Percentiles rank a stretch among this genome's conserved stretches.
Conservation (phyloP, 306 rosid genomes). For the Rosa lucieae region DNA sequence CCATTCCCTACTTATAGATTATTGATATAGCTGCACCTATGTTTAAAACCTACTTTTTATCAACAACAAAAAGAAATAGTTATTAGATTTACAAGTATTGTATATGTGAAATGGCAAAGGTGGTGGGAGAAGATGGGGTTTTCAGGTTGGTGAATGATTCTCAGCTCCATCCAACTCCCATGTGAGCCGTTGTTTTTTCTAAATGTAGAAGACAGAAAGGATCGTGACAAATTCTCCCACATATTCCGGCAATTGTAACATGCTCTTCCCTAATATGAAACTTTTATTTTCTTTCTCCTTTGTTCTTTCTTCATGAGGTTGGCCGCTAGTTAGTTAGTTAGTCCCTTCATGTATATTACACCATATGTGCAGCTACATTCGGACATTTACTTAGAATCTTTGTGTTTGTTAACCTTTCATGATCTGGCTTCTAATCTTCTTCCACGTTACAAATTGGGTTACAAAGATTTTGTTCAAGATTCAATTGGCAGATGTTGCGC, state of each 20-base stretch:
- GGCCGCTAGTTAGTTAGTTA: constrained; percentile 9
- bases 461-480: constrained; percentile 29
- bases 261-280: constrained; percentile 21
- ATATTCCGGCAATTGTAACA: constrained; percentile 56
- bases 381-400: constrained; percentile 20
- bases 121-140: constrained; percentile 35
- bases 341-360: not conserved
- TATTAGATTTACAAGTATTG: not conserved
- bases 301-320: not conserved
- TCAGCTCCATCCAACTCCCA: constrained; percentile 42
- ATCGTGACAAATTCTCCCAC: constrained; percentile 42
- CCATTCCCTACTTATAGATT: not conserved
- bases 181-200: constrained; percentile 49
- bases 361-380: constrained; percentile 1
- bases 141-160: constrained; percentile 62
- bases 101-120: not conserved
- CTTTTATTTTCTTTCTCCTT: not conserved
- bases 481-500: not conserved
- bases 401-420: constrained; percentile 14
- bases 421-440: constrained; percentile 17
- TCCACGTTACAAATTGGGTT: constrained; percentile 25
- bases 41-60: not conserved
- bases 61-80: not conserved
- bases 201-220: constrained; percentile 19
- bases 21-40: not conserved